Percentiles rank a stretch among this genome's conserved stretches.
Conservation (phyloP, 805 yeast species). For the Kazachstania kunashirensis region DNA sequence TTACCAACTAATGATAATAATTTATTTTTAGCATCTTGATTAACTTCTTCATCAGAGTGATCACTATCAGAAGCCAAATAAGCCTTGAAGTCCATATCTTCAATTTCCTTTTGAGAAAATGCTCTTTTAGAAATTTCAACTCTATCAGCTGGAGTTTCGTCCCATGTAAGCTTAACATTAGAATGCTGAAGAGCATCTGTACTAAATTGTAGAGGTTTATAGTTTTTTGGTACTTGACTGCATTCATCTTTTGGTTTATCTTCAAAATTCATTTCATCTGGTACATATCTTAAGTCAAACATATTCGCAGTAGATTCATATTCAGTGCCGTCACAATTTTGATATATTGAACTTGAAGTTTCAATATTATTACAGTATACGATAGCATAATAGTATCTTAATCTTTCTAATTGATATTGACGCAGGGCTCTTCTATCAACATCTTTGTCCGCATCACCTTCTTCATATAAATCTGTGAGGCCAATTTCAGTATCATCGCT, state of each 20-base stretch:
- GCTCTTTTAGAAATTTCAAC: slow-evolving; percentile 64
- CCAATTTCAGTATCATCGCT: slow-evolving; percentile 43
- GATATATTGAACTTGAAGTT: slow-evolving; percentile 69
- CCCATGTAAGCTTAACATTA: slow-evolving; percentile 95
- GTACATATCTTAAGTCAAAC: slow-evolving; percentile 85
- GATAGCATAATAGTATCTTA: slow-evolving; percentile 88
- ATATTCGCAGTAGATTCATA: slow-evolving; percentile 91
- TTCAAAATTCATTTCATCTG: slow-evolving; percentile 85
- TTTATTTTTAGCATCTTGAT: slow-evolving; percentile 39
- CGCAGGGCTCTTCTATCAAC: slow-evolving; percentile 78
- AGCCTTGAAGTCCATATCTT: slow-evolving; percentile 86
- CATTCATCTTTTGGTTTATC: slow-evolving; percentile 70
- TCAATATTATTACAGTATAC: slow-evolving; percentile 66
- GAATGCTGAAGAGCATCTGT: slow-evolving; percentile 96
- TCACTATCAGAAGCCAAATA: slow-evolving; percentile 76
- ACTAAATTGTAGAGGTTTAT: slow-evolving; percentile 70
- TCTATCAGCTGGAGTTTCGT: slow-evolving; percentile 92
- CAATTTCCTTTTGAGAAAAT: slow-evolving; percentile 80
- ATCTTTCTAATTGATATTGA: slow-evolving; percentile 83
- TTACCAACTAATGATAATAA: slow-evolving; percentile 50
- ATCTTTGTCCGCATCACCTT: slow-evolving; percentile 73
- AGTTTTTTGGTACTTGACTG: slow-evolving; percentile 58
- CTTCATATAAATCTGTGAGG: slow-evolving; percentile 64
- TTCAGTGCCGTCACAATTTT: slow-evolving; percentile 88
- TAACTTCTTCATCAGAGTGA: slow-evolving; percentile 38